phyloP scores from a whole-genome alignment of 805 yeast species.

The Wickerhamiella kurtzmanii region DNA sequence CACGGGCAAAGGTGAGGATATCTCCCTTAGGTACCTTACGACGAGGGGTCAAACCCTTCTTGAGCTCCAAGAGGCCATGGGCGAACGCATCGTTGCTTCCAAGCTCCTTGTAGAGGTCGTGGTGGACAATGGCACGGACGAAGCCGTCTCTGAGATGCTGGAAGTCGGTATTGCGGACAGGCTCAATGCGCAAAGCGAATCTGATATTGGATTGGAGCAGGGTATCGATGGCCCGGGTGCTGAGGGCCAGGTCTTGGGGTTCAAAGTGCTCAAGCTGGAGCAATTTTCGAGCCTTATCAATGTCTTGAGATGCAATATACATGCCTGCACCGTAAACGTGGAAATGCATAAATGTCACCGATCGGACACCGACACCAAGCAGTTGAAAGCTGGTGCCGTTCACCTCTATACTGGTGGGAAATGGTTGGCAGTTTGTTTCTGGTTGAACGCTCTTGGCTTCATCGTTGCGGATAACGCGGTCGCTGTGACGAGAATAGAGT shows the following conservation, averaged over 20 bases:
- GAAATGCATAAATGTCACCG: constrained; percentile 69
- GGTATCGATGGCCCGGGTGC: constrained; percentile 36
- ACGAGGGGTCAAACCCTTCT: constrained; percentile 45
- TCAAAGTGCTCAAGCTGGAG: constrained; percentile 5
- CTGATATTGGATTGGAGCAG: constrained; percentile 47
- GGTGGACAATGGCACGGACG: constrained; percentile 61
- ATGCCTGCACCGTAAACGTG: constrained; percentile 82
- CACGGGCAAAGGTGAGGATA: constrained; percentile 44
- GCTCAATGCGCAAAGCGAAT: constrained; percentile 63
- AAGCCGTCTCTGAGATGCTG: constrained; percentile 83
- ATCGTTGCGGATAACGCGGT: constrained; percentile 2
- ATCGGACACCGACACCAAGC: constrained; percentile 68
- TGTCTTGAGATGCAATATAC: constrained; percentile 54
- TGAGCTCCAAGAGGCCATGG: constrained; percentile 56
- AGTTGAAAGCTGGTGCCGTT: constrained; percentile 34
- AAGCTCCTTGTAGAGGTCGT: constrained; percentile 41
- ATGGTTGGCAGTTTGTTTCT: constrained; percentile 25
- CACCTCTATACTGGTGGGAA: constrained; percentile 20
- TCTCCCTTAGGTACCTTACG: constrained; percentile 69
- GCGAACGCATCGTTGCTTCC: constrained; percentile 32
- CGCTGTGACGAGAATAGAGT: constrained; percentile 1
- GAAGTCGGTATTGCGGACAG: constrained; percentile 83
- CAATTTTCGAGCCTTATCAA: constrained; percentile 14
- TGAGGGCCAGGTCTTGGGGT: neutral
- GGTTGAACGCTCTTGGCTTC: constrained; percentile 20